These are phyloP conservation scores for Daldinia sp. DNA, from an alignment of 2,329 filamentous ascomycete species.

Conservation along the genomic window DNA sequence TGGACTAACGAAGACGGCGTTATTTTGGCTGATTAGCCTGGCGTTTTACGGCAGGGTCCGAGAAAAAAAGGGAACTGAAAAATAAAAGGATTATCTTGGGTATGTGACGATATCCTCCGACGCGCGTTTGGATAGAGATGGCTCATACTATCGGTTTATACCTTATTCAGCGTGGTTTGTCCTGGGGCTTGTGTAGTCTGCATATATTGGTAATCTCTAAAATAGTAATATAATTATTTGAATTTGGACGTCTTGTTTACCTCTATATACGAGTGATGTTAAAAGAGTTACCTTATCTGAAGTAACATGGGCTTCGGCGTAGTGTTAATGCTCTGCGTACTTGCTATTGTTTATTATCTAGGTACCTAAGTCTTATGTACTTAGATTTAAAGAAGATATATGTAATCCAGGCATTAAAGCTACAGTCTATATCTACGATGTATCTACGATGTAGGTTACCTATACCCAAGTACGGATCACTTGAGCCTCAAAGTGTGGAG, in stretches of 20 bases:
- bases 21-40: slow-evolving; percentile 17
- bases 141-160: slow-evolving; percentile 14
- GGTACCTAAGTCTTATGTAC: too few species aligned
- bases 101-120: slow-evolving; percentile 37
- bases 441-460: neutral
- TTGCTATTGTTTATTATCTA: neutral
- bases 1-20: slow-evolving; percentile 19
- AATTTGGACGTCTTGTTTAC: neutral
- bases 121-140: slow-evolving; percentile 22
- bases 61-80: slow-evolving; percentile 3
- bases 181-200: slow-evolving; percentile 13
- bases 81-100: slow-evolving; percentile 27
- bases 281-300: neutral
- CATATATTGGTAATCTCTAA: slow-evolving; percentile 22
- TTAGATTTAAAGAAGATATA: too few species aligned
- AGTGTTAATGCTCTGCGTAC: neutral
- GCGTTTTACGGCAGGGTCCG: slow-evolving; percentile 18
- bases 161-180: slow-evolving; percentile 26
- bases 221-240: slow-evolving; percentile 36
- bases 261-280: neutral
- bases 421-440: neutral
- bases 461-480: neutral
- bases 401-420: neutral
- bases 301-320: neutral
- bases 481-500: slow-evolving; percentile 37